These are phyloP conservation scores for Daphne laureola DNA, from an alignment of 441 rosid genomes.

Conservation along the genomic window DNA sequence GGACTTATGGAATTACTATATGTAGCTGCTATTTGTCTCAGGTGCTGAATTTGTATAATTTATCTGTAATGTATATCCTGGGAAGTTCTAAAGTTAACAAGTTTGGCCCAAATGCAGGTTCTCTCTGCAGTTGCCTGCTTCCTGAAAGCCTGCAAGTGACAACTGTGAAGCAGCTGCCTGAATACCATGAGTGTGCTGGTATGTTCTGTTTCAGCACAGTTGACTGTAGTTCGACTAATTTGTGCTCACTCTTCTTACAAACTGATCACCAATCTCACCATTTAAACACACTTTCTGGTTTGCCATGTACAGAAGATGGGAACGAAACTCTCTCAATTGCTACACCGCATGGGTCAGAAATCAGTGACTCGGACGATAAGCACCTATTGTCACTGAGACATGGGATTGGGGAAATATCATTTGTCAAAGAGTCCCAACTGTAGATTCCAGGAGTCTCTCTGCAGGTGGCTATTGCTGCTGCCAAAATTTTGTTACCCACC, in stretches of 20 bases:
- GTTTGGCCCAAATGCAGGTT: conserved; percentile 30
- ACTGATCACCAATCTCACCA: neutral
- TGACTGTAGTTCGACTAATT: neutral
- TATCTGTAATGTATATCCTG: too few relatives aligned
- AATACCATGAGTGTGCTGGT: conserved; percentile 48
- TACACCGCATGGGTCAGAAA: conserved; percentile 33
- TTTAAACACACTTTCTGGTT: conserved; percentile 2
- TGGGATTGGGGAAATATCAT: conserved; percentile 31
- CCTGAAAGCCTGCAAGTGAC: conserved; percentile 83
- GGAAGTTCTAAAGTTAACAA: neutral
- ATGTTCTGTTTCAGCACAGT: conserved; percentile 1
- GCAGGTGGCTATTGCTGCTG: too few relatives aligned
- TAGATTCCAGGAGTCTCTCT: conserved; percentile 5
- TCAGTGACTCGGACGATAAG: conserved; percentile 39
- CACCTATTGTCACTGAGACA: conserved; percentile 28
- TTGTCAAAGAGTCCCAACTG: conserved; percentile 32
- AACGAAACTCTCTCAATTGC: conserved; percentile 32
- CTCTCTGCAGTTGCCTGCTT: conserved; percentile 67
- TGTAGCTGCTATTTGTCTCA: too few relatives aligned
- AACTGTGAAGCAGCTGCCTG: conserved; percentile 56
- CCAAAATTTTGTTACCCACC: too few relatives aligned
- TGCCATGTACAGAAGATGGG: conserved; percentile 30
- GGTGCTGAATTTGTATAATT: too few relatives aligned
- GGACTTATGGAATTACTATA: too few relatives aligned
- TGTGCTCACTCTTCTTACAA: neutral